phyloP scores from a whole-genome alignment of 2,329 filamentous ascomycete species.

The Cephalotrichum gorgonifer region DNA sequence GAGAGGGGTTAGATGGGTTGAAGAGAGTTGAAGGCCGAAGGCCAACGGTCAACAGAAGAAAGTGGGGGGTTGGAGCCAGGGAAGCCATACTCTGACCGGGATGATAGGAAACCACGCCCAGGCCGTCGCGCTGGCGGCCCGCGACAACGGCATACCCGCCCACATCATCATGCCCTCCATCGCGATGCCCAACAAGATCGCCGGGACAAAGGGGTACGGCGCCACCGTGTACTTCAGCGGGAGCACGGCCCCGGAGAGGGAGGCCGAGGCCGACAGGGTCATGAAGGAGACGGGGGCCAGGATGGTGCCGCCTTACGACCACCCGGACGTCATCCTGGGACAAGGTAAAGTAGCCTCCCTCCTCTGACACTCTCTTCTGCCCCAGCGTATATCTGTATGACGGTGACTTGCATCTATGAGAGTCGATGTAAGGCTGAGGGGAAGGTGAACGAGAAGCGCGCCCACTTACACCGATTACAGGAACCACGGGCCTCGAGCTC shows the following conservation, averaged over 20 bases:
- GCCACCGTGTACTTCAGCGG: conserved; percentile 74
- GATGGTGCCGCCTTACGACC: conserved; percentile 83
- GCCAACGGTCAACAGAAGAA: background rate
- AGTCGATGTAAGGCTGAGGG: background rate
- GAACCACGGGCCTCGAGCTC: conserved; percentile 56
- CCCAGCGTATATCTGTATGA: too few relatives aligned
- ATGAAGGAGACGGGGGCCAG: conserved; percentile 63
- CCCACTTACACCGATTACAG: background rate
- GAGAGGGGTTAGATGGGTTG: too few relatives aligned
- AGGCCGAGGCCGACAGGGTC: conserved; percentile 63
- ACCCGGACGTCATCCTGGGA: conserved; percentile 82
- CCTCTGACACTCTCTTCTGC: background rate
- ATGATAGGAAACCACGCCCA: conserved; percentile 81
- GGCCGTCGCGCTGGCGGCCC: conserved; percentile 78
- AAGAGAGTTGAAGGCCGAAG: too few relatives aligned
- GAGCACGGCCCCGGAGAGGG: conserved; percentile 68
- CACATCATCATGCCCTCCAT: conserved; percentile 92
- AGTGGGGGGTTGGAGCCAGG: background rate
- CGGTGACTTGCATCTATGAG: too few relatives aligned
- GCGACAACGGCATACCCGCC: conserved; percentile 61
- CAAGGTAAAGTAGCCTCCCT: conserved; percentile 62
- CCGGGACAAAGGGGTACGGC: conserved; percentile 68
- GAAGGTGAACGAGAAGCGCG: background rate
- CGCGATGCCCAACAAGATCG: conserved; percentile 75
- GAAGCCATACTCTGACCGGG: background rate